Evolutionary conservation across 805 yeast species (phyloP).

Genomic region (Nakazawaea molendinolei): DNA sequence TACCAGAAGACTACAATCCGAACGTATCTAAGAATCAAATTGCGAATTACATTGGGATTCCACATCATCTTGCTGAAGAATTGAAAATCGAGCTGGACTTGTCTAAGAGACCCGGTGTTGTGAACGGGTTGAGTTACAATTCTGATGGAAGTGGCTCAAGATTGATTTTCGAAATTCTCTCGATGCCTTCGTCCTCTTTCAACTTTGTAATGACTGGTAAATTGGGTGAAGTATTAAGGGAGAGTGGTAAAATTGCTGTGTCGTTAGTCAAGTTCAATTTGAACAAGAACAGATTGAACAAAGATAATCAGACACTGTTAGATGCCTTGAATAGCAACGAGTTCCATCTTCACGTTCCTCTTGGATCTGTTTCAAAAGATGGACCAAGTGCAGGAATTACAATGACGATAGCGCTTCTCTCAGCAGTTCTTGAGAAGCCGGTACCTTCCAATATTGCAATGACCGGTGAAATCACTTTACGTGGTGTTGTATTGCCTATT

Average conservation of each 20-base stretch:
- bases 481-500: constrained; percentile 74
- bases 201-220: constrained; percentile 69
- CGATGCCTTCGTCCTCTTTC: constrained; percentile 43
- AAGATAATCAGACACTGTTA: constrained; percentile 26
- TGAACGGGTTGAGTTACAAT: constrained; percentile 83
- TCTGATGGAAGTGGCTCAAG: constrained; percentile 83
- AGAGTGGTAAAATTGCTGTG: constrained; percentile 73
- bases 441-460: constrained; percentile 53
- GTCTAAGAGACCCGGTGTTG: constrained; percentile 62
- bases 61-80: constrained; percentile 33
- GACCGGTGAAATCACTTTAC: constrained; percentile 81
- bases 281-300: constrained; percentile 19
- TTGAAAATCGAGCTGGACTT: constrained; percentile 36
- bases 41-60: constrained; percentile 60
- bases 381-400: constrained; percentile 46
- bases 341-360: constrained; percentile 46
- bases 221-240: constrained; percentile 74
- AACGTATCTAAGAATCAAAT: constrained; percentile 47
- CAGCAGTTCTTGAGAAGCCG: constrained; percentile 35
- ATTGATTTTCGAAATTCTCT: constrained; percentile 70
- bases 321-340: constrained; percentile 47
- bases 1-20: constrained; percentile 27
- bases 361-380: constrained; percentile 41
- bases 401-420: constrained; percentile 40
- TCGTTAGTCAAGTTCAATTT: constrained; percentile 60